Evolutionary conservation across 768 basidiomycete species (phyloP).

Genomic region (Rhodotorula babjevae): DNA sequence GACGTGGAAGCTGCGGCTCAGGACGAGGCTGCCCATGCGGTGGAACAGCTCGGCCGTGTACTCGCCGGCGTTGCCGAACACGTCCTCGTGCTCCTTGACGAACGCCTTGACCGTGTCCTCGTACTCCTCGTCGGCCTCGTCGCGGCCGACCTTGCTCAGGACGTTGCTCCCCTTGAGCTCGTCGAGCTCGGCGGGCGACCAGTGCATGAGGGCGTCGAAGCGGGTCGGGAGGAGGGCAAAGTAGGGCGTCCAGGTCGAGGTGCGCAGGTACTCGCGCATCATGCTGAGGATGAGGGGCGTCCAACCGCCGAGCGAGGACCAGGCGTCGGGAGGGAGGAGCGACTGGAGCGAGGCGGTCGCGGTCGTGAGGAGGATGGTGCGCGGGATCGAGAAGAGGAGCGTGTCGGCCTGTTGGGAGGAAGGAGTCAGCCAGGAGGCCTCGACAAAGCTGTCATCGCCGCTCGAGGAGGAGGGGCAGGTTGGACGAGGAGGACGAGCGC

Average conservation of each 20-base stretch:
- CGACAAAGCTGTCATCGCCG: too few species aligned
- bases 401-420: conserved; percentile 58
- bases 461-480: background rate
- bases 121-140: conserved; percentile 73
- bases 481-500: background rate
- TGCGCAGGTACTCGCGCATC: conserved; percentile 80
- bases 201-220: conserved; percentile 94
- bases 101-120: conserved; percentile 63
- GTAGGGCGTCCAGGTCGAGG: conserved; percentile 63
- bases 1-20: conserved; percentile 87
- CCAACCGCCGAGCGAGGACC: conserved; percentile 72
- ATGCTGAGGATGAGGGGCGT: conserved; percentile 80
- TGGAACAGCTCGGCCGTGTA: conserved; percentile 76
- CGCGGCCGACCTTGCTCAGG: conserved; percentile 80
- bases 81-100: conserved; percentile 62
- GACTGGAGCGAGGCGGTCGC: conserved; percentile 65
- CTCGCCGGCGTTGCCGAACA: conserved; percentile 57
- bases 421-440: background rate
- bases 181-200: conserved; percentile 66
- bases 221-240: conserved; percentile 63
- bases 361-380: conserved; percentile 68
- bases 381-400: conserved; percentile 75
- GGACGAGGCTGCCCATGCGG: conserved; percentile 80
- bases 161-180: conserved; percentile 81
- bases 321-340: conserved; percentile 60